These are phyloP conservation scores for Asterophora lycoperdoides DNA, from an alignment of 768 basidiomycete genomes.

Conservation along the genomic window DNA sequence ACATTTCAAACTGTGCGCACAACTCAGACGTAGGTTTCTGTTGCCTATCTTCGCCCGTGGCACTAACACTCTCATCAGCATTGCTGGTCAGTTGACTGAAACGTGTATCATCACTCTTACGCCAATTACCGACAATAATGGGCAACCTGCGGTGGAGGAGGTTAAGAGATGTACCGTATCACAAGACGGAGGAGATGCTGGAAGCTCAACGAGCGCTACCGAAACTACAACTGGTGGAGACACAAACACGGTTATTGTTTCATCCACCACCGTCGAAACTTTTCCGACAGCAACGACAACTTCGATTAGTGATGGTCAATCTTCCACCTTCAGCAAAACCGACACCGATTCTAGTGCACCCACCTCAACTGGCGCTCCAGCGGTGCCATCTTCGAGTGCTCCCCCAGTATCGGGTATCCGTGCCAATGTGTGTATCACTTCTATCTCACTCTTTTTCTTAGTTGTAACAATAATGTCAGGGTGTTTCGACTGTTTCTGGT, in stretches of 20 bases:
- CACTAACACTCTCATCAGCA: constrained; percentile 27
- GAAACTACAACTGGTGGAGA: constrained; percentile 18
- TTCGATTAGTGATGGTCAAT: background rate
- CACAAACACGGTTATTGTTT: constrained; percentile 12
- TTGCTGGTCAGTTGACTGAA: constrained; percentile 48
- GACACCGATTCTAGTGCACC: constrained; percentile 9
- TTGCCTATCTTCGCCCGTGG: background rate
- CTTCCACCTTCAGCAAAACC: constrained; percentile 3
- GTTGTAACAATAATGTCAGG: constrained; percentile 6
- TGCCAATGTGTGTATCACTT: constrained; percentile 12
- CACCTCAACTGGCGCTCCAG: constrained; percentile 12
- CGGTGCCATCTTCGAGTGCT: constrained; percentile 14
- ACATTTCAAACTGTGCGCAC: constrained; percentile 41
- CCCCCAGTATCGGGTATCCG: constrained; percentile 11
- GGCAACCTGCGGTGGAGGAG: constrained; percentile 47
- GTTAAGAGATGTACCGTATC: constrained; percentile 48
- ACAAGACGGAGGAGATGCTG: constrained; percentile 16
- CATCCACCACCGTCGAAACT: constrained; percentile 8
- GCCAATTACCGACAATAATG: constrained; percentile 46
- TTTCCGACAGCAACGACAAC: constrained; percentile 3
- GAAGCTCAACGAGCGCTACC: constrained; percentile 11
- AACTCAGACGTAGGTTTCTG: constrained; percentile 43
- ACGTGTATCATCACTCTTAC: constrained; percentile 59
- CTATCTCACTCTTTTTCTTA: background rate
- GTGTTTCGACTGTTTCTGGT: constrained; percentile 16